phyloP scores from a whole-genome alignment of 192 early-diverging fungal species.

The Umbelopsis sp. region DNA sequence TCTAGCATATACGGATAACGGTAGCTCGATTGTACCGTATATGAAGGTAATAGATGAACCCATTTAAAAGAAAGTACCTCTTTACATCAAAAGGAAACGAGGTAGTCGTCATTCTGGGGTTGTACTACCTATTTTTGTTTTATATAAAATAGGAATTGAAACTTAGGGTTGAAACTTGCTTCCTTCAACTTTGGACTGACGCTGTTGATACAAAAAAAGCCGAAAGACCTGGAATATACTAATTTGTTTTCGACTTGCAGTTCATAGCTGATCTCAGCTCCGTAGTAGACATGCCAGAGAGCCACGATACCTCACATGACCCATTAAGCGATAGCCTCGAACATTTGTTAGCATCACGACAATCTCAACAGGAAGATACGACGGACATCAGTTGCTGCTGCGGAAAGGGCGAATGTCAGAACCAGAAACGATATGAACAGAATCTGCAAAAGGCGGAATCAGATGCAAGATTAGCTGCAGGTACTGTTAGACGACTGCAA shows the following conservation, averaged over 20 bases:
- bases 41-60: too few species aligned
- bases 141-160: too few species aligned
- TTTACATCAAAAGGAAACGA: too few species aligned
- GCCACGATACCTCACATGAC: background rate
- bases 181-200: too few species aligned
- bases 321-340: slow-evolving; percentile 2
- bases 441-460: slow-evolving; percentile 34
- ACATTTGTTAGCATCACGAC: background rate
- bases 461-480: slow-evolving; percentile 44
- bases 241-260: background rate
- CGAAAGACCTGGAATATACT: too few species aligned
- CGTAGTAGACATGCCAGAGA: background rate
- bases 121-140: too few species aligned
- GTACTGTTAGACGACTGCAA: slow-evolving; percentile 20
- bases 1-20: too few species aligned
- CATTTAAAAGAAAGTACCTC: too few species aligned
- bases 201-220: too few species aligned
- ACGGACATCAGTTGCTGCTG: slow-evolving; percentile 27
- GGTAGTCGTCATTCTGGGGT: too few species aligned
- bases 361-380: background rate
- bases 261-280: background rate
- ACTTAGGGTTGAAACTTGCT: too few species aligned
- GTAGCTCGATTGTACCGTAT: too few species aligned
- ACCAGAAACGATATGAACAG: background rate
- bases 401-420: slow-evolving; percentile 22